Evolutionary conservation across 202 grass and related monocot species (phyloP).

Genomic region (Setaria italica): DNA sequence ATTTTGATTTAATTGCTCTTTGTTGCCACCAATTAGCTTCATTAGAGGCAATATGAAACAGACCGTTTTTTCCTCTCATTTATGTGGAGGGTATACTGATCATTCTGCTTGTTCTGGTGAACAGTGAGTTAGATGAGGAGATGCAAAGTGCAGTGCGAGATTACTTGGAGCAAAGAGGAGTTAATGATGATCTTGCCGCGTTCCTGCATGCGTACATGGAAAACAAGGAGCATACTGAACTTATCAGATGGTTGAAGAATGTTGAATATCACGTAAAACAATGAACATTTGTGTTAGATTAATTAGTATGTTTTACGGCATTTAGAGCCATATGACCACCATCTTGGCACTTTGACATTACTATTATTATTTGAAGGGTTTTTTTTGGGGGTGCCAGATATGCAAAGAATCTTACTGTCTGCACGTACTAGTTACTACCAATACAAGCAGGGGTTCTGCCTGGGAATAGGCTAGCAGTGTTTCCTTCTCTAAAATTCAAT

Average conservation of each 20-base stretch:
- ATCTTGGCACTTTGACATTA: background rate
- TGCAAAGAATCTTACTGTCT: background rate
- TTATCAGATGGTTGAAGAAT: conserved; percentile 67
- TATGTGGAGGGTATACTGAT: background rate
- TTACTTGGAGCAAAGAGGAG: conserved; percentile 77
- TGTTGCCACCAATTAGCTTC: background rate
- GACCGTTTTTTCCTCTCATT: no score
- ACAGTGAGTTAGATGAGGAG: conserved; percentile 87
- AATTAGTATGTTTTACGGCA: conserved; percentile 1
- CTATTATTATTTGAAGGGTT: background rate
- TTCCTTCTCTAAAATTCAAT: no score
- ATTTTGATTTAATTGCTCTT: background rate
- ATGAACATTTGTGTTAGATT: conserved; percentile 15
- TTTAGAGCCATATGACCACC: background rate
- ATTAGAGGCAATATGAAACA: background rate
- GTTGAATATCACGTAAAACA: conserved; percentile 60
- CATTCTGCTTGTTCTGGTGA: conserved; percentile 23
- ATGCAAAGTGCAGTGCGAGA: conserved; percentile 61
- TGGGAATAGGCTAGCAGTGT: background rate
- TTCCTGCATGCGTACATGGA: conserved; percentile 74
- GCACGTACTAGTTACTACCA: background rate
- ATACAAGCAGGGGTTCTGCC: background rate
- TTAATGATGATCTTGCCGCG: conserved; percentile 74
- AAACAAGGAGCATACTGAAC: conserved; percentile 76
- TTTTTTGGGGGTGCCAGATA: background rate